Conservation (phyloP, 257 asterid genomes). For the Petunia secreta region DNA sequence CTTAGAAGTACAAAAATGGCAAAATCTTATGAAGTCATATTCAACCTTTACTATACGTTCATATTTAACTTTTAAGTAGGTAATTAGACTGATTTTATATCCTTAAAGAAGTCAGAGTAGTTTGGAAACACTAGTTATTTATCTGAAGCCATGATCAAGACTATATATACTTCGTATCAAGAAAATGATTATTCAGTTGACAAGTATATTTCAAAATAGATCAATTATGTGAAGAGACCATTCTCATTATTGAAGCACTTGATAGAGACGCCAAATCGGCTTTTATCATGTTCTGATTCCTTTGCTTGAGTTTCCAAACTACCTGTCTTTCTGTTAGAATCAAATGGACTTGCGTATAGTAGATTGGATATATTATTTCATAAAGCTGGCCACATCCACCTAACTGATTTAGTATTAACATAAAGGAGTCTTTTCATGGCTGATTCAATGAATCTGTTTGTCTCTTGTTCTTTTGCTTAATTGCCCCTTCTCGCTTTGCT, state of each 20-base stretch:
- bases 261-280: neutral
- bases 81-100: neutral
- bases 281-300: conserved; percentile 2
- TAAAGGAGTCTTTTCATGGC: too few species aligned
- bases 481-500: too few species aligned
- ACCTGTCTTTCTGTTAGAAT: neutral
- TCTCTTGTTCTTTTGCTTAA: too few species aligned
- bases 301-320: conserved; percentile 3
- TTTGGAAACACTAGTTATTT: neutral
- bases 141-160: neutral
- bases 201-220: neutral
- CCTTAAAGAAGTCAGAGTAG: neutral
- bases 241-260: neutral
- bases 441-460: too few species aligned
- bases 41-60: neutral
- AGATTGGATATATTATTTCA: too few species aligned
- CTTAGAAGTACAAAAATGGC: neutral
- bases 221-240: neutral
- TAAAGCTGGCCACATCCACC: too few species aligned
- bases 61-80: neutral
- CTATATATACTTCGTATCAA: neutral
- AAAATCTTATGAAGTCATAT: neutral
- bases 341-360: too few species aligned
- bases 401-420: too few species aligned
- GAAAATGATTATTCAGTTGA: neutral